A percentile compares a stretch with the other conserved stretches of the same genome.
phyloP scores from a whole-genome alignment of 2,329 filamentous ascomycete genomes.

The Fusarium humuli region DNA sequence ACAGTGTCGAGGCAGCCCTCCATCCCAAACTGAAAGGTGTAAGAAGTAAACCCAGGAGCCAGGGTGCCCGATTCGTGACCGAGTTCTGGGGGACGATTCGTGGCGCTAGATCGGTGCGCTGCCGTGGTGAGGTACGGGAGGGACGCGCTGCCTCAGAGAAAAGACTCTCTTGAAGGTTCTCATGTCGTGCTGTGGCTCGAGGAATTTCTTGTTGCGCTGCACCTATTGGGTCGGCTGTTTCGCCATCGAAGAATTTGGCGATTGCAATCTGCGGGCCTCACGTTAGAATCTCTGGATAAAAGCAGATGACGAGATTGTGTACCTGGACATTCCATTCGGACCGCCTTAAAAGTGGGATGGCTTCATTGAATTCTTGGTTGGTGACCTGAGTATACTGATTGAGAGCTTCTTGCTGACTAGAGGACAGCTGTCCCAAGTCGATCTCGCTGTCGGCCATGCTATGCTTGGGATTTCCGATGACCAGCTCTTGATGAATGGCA shows the following conservation, averaged over 20 bases:
- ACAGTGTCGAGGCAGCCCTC: constrained; percentile 73
- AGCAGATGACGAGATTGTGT: constrained; percentile 10
- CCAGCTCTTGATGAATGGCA: neutral
- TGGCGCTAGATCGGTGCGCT: constrained; percentile 75
- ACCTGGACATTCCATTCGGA: constrained; percentile 98
- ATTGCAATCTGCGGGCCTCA: constrained; percentile 79
- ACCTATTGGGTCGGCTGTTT: constrained; percentile 82
- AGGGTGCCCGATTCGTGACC: constrained; percentile 75
- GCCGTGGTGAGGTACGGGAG: constrained; percentile 42
- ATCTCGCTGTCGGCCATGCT: constrained; percentile 51
- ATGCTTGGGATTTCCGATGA: constrained; percentile 2
- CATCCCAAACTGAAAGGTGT: constrained; percentile 85
- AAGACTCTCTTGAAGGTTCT: constrained; percentile 77
- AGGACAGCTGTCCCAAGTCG: constrained; percentile 77
- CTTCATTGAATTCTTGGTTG: constrained; percentile 80
- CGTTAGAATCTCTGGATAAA: constrained; percentile 2
- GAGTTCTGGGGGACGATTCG: constrained; percentile 84
- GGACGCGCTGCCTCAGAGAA: constrained; percentile 48
- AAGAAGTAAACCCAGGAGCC: constrained; percentile 81
- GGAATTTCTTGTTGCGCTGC: constrained; percentile 77
- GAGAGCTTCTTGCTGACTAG: constrained; percentile 83
- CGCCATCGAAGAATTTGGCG: constrained; percentile 97
- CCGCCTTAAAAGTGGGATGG: constrained; percentile 81
- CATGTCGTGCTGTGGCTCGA: constrained; percentile 72
- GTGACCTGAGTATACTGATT: constrained; percentile 92